Base-by-base conservation (phyloP, 2,329 filamentous ascomycete species). In the Aspergillus sp. region DNA sequence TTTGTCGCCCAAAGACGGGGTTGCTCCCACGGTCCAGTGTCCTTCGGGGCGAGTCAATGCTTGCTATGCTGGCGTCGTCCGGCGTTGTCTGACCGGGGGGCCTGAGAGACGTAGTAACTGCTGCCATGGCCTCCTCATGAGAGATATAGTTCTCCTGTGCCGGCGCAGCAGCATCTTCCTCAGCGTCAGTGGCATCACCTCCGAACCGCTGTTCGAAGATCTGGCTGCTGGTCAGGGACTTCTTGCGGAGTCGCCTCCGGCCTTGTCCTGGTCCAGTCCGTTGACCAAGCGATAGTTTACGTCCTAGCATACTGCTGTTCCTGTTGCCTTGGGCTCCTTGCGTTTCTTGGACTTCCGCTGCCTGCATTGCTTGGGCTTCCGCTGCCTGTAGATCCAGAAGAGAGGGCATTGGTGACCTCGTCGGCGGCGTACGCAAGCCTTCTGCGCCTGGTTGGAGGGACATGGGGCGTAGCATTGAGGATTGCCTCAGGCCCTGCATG, bases 211-310 rank as follows among this genome's bases (percentile, higher is more conserved):
- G 20, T 9, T 47, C 43, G 15, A 32, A n/a, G 6, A 32, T n/a
- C 24, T 47, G 43, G 22, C 43, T 47, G 8, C 17, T 30, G 22
- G 7, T 26, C 15, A 17, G 43, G 2, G 43, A 47, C 15, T 32
- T 30, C 15, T 47, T 47, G 22, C 15, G 22, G 12, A 47, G 43
- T 15, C 22, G 20, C 6, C 30, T 18, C 1, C 43, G 17, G 11
- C 42, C 15, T 3, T 76, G 72, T 17, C 74, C 76, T 34, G 76
- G 76, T 0, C 74, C 74, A 26, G 74, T 69, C 18, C 75, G 69
- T 8, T 74, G 70, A 48, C 75, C 75, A 12, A 78, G 71, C 3
- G 76, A 75, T 7, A 75, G 56, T 32, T 74, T 71, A 30, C 73
- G 69, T 6, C 43, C 24, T 17, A 48, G 69, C 69, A 15, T 77